phyloP scores from a whole-genome alignment of 2,329 filamentous ascomycete species.

The Aspergillus calidoustus region DNA sequence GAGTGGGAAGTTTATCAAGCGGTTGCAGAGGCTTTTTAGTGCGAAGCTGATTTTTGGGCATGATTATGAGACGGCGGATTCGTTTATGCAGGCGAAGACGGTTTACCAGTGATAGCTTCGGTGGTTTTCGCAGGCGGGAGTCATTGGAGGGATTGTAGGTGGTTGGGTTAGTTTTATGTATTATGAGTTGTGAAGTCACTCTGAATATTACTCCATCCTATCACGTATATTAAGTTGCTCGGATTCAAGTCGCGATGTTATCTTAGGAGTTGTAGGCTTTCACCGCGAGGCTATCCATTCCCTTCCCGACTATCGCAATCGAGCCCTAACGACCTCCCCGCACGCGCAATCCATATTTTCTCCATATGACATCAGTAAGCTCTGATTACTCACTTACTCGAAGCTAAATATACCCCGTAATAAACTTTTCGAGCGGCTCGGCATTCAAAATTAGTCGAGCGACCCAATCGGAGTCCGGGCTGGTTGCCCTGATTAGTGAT shows the following conservation, averaged over 20 bases:
- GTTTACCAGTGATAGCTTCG: not conserved
- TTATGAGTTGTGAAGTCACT: too few relatives aligned
- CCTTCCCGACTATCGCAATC: too few relatives aligned
- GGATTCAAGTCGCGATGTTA: too few relatives aligned
- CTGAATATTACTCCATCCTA: too few relatives aligned
- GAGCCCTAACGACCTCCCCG: too few relatives aligned
- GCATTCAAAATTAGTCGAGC: not conserved
- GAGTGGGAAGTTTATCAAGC: constrained; percentile 39
- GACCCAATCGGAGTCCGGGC: not conserved
- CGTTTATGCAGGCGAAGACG: not conserved
- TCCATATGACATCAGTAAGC: not conserved
- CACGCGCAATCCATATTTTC: not conserved
- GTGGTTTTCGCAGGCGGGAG: not conserved
- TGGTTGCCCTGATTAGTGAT: not conserved
- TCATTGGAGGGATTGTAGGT: too few relatives aligned
- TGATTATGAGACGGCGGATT: constrained; percentile 21
- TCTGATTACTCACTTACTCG: not conserved
- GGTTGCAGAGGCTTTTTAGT: constrained; percentile 35
- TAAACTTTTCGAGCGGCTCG: not conserved
- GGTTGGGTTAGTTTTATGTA: too few relatives aligned
- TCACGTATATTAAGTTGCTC: too few relatives aligned
- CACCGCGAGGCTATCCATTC: too few relatives aligned
- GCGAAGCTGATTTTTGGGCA: constrained; percentile 41
- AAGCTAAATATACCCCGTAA: not conserved
- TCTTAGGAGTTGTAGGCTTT: too few relatives aligned